Base-by-base conservation (phyloP, 345 rosid species). In the Aquilaria yunnanensis region DNA sequence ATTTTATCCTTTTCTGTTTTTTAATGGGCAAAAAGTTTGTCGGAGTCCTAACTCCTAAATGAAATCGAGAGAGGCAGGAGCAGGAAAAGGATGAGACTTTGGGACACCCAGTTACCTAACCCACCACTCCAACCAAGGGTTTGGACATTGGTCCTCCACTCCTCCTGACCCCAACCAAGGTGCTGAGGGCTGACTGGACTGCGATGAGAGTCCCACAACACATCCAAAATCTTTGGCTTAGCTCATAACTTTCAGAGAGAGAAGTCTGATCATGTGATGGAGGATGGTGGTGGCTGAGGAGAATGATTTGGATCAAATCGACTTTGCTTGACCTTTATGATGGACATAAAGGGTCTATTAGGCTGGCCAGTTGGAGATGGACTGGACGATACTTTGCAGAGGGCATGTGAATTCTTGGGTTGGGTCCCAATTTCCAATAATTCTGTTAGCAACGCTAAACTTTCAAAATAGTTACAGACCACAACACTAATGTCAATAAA, bases 351-450 rank as follows among this genome's bases (percentile, higher is more conserved):
- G 31, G 66, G 77, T 62, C 63, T 56, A 23, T 23, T 41, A 45
- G 33, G 3, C 63, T 57, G 61, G 62, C 73, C 77, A 76, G 79
- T 64, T 16, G 34, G 70, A 67, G 66, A 71, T 76, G 71, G 77
- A 77, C 74, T 82, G 77, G 80, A 78, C 81, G 68, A 16, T 71
- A 72, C 75, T 68, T 50, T 62, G 67, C 49, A 16, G 56, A 23
- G 55, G 56, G 50, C 83, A 77, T 77, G 85, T 83, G 84, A 78
- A 47, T 59, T 62, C 54, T 72, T 61, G 77, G 74, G 47, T 46
- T 13, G 63, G 61, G 64, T 69, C 79, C 90, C 80, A 72, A 55
- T 14, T 9, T 68, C 63, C 73, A 54, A 62, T 70, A 49, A 61
- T 55, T 54, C 23, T 60, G 47, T 47, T 9, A 47, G 50, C 13